Evolutionary conservation across 1,139 yeast species (phyloP).

Genomic region (Nakaseomyces glabratus): DNA sequence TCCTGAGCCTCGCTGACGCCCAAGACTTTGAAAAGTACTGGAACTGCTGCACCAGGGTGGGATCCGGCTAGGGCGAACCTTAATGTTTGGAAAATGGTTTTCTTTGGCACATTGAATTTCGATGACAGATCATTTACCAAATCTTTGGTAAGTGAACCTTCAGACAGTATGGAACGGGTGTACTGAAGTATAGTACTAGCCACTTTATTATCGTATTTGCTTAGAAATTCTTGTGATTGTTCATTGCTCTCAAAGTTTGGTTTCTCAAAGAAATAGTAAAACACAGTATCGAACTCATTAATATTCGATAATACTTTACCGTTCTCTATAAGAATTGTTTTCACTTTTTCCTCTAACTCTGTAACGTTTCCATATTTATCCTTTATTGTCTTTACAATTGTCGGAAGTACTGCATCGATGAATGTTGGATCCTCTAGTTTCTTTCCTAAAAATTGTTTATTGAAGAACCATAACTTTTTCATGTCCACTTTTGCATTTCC

Average conservation of each 20-base stretch:
- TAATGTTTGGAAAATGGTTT: conserved; percentile 48
- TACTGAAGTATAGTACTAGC: too few relatives aligned
- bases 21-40: conserved; percentile 46
- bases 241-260: conserved; percentile 31
- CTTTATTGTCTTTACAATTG: conserved; percentile 9
- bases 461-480: conserved; percentile 63
- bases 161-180: too few relatives aligned
- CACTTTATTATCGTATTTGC: conserved; percentile 12
- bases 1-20: conserved; percentile 40
- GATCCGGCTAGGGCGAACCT: conserved; percentile 71
- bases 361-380: conserved; percentile 11
- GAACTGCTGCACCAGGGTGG: conserved; percentile 60
- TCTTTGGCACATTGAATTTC: conserved; percentile 33
- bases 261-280: conserved; percentile 42
- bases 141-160: too few relatives aligned
- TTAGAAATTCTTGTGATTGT: conserved; percentile 19
- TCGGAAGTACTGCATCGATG: background rate
- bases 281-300: conserved; percentile 40
- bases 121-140: conserved; percentile 15
- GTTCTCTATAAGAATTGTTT: conserved; percentile 21
- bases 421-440: conserved; percentile 31
- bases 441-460: conserved; percentile 50
- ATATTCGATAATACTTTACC: conserved; percentile 39
- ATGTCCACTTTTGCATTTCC: conserved; percentile 91
- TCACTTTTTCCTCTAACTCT: conserved; percentile 15